Percentiles rank a stretch among this genome's conserved stretches.
Conservation (phyloP, 495 filamentous ascomycete species). For the Lasiosphaeris hirsuta region DNA sequence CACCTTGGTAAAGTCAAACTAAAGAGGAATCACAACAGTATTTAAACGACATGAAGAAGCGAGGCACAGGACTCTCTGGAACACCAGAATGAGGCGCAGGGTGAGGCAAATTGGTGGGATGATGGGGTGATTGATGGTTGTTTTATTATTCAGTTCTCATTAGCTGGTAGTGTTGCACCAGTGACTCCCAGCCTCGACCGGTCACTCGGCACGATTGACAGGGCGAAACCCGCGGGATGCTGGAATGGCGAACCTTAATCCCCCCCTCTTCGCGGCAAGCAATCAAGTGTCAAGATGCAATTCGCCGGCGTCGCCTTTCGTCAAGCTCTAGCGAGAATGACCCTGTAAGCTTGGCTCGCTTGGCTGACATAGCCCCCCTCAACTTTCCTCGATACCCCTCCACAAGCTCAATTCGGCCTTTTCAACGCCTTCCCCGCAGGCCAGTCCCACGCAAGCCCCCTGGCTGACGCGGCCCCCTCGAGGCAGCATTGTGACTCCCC, state of each 20-base stretch:
- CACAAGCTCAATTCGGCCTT: constrained; percentile 1
- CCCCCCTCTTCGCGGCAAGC: background rate
- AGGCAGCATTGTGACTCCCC: constrained; percentile 6
- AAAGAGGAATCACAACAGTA: too few relatives aligned
- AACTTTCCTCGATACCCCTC: constrained; percentile 1
- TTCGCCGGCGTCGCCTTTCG: too few relatives aligned
- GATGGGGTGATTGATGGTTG: too few relatives aligned
- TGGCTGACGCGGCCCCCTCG: constrained; percentile 29
- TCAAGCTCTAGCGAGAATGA: constrained; percentile 13
- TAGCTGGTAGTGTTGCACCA: too few relatives aligned
- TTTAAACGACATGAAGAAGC: too few relatives aligned
- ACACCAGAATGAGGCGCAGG: too few relatives aligned
- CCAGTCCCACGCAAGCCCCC: constrained; percentile 17
- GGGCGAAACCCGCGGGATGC: too few relatives aligned
- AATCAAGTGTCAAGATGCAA: background rate
- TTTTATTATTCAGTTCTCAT: too few relatives aligned
- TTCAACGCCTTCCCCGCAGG: constrained; percentile 8
- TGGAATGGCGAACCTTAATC: constrained; percentile 1
- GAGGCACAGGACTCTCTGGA: too few relatives aligned
- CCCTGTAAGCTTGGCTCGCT: constrained; percentile 3
- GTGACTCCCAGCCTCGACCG: too few relatives aligned
- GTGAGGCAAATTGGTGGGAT: too few relatives aligned
- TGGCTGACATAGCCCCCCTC: constrained; percentile 26
- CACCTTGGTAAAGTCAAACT: background rate
- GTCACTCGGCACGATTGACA: too few relatives aligned